Evolutionary conservation across 805 yeast genomes (phyloP).

Genomic region (Jamesozyma rosinii): DNA sequence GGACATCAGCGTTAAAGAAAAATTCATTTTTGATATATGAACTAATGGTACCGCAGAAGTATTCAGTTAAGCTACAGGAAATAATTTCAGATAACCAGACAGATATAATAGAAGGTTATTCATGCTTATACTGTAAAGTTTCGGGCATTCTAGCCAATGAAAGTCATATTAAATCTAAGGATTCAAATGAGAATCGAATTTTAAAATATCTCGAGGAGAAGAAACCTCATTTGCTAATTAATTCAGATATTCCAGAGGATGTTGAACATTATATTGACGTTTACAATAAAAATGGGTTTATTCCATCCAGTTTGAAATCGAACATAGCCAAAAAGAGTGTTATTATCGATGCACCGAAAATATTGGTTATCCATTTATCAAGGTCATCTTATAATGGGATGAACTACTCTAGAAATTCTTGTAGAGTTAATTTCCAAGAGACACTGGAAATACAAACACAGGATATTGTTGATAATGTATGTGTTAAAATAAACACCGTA

Average conservation of each 20-base stretch:
- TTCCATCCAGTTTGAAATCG: slow-evolving; percentile 42
- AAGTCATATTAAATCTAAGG: slow-evolving; percentile 11
- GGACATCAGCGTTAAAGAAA: slow-evolving; percentile 47
- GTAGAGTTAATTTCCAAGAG: slow-evolving; percentile 61
- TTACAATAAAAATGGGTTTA: slow-evolving; percentile 38
- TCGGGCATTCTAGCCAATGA: slow-evolving; percentile 34
- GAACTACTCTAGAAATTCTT: slow-evolving; percentile 61
- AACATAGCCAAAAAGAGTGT: slow-evolving; percentile 58
- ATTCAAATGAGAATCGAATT: slow-evolving; percentile 18
- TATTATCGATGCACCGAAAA: slow-evolving; percentile 56
- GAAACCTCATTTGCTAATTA: slow-evolving; percentile 38
- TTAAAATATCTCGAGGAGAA: slow-evolving; percentile 32
- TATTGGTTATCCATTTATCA: slow-evolving; percentile 74
- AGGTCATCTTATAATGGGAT: slow-evolving; percentile 69
- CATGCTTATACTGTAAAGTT: slow-evolving; percentile 65
- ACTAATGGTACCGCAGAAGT: slow-evolving; percentile 56
- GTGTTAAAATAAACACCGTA: slow-evolving; percentile 20
- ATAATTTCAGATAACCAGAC: slow-evolving; percentile 49
- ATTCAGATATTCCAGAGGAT: slow-evolving; percentile 53
- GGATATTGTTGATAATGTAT: slow-evolving; percentile 8
- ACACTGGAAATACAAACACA: slow-evolving; percentile 40
- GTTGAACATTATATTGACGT: slow-evolving; percentile 39
- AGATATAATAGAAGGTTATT: slow-evolving; percentile 70
- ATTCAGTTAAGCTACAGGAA: slow-evolving; percentile 39
- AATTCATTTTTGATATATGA: slow-evolving; percentile 65